Evolutionary conservation across 202 grass and related monocot species (phyloP), one percentile per base, ranked within the genome.

Genomic region (Bolboschoenoplectus hybrid): DNA sequence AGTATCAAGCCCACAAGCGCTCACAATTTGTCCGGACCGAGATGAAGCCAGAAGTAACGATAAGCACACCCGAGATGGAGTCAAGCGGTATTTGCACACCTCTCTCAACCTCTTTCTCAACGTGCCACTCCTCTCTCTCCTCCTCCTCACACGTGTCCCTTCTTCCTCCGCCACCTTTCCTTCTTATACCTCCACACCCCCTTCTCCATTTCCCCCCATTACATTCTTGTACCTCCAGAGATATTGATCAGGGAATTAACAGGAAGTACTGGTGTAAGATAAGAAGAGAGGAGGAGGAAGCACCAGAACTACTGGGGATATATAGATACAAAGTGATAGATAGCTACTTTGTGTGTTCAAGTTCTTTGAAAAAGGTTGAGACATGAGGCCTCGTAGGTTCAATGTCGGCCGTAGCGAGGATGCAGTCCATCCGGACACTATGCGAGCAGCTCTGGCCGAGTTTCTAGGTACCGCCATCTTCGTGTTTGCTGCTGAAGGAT

Each of bases 401-500:
- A 88, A 91, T 26, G 72, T 97, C 53, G 95, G 95, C 58, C 88
- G 88, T 11, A 81, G 84, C 32, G 93, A 97, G 86, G 95, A 97
- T 63, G 95, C 87, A 1, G 84, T 83, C 50, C 91, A 95, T 55
- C 90, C 90, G 14, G 95, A 95, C 88, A 91, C 89, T 61, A 92
- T 97, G 67, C 91, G 95, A 57, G 91, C 95, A 36, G 87, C 93
- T 63, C 76, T 97, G 83, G 91, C 93, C 10, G 93, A 97, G 93
- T 92, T 97, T 83, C 51, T 97, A 68, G 87, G 88, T 71, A 97
- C 95, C 6, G 95, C 91, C 77, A 86, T 97, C 88, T 97, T 97
- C 71, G 92, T 97, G 85, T 97, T 95, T 90, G 95, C 92, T 34
- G 95, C 91, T 65, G 95, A 97, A 87, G 95, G 95, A 57, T 97